phyloP scores from a whole-genome alignment of 139 green algal species.

The Pycnococcus provasolii region DNA sequence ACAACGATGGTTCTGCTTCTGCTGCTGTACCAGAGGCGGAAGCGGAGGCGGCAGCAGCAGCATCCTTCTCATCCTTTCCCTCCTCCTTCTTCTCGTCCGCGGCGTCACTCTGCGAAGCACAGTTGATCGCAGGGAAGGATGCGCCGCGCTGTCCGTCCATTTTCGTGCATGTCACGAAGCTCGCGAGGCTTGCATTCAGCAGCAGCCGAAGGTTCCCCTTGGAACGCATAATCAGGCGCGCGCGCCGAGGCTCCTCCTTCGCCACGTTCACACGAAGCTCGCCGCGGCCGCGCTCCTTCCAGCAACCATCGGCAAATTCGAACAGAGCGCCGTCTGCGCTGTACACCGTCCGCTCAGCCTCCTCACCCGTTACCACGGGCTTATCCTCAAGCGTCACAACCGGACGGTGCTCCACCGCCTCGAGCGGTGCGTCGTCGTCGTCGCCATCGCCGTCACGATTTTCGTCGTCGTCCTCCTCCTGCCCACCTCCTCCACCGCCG shows the following conservation, averaged over 20 bases:
- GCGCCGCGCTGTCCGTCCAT: slow-evolving; percentile 70
- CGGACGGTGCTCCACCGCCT: too few species aligned
- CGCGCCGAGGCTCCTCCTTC: slow-evolving; percentile 32
- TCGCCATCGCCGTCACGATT: too few species aligned
- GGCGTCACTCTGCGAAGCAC: slow-evolving; percentile 5
- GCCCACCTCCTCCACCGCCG: too few species aligned
- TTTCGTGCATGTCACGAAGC: slow-evolving; percentile 52
- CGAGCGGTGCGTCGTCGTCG: too few species aligned
- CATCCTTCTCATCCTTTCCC: too few species aligned
- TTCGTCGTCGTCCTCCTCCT: too few species aligned
- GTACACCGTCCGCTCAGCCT: slow-evolving; percentile 31
- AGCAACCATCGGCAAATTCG: slow-evolving; percentile 61
- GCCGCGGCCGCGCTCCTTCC: slow-evolving; percentile 75
- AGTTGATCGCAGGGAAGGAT: slow-evolving; percentile 65
- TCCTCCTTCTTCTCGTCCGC: too few species aligned
- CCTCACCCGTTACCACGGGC: slow-evolving; percentile 26
- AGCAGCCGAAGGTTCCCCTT: slow-evolving; percentile 71
- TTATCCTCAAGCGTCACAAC: too few species aligned
- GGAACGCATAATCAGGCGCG: slow-evolving; percentile 80
- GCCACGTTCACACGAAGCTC: slow-evolving; percentile 64
- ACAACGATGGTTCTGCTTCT: too few species aligned
- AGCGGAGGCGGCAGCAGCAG: too few species aligned
- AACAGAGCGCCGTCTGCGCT: slow-evolving; percentile 57
- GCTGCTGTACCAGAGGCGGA: too few species aligned
- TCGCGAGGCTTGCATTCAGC: slow-evolving; percentile 76